Percentiles rank a stretch among this genome's conserved stretches.
Evolutionary conservation across 257 asterid species (phyloP).

Genomic region (Fraxinus pennsylvanica): DNA sequence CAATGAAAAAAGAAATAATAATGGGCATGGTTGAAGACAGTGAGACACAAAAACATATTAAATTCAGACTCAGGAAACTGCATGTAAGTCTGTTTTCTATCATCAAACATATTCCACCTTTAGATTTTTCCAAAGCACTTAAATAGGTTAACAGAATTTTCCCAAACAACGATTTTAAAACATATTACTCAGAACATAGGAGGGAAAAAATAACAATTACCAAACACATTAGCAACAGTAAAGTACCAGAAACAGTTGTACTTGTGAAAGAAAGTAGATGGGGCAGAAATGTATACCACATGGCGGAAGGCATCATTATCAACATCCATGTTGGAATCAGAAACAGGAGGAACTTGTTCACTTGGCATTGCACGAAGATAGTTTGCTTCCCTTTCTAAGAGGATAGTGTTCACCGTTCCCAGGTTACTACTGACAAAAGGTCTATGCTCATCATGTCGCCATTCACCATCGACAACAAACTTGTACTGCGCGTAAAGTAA

Average conservation of each 20-base stretch:
- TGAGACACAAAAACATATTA: neutral
- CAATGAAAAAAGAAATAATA: neutral
- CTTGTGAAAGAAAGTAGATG: slow-evolving; percentile 1
- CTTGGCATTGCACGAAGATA: slow-evolving; percentile 42
- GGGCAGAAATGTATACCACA: slow-evolving; percentile 46
- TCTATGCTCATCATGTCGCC: slow-evolving; percentile 87
- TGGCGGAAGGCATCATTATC: slow-evolving; percentile 81
- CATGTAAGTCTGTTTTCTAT: neutral
- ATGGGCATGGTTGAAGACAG: neutral
- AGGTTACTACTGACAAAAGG: slow-evolving; percentile 65
- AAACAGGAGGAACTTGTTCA: slow-evolving; percentile 58
- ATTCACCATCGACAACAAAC: slow-evolving; percentile 95
- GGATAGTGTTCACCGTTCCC: slow-evolving; percentile 80
- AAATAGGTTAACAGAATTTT: neutral
- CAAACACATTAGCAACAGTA: neutral
- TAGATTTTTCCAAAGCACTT: neutral
- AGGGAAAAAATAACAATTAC: slow-evolving; percentile 19
- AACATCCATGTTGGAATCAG: slow-evolving; percentile 84
- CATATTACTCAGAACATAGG: slow-evolving; percentile 1
- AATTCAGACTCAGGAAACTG: neutral
- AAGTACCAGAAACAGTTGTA: slow-evolving; percentile 22
- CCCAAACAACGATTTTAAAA: neutral
- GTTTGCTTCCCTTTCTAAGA: slow-evolving; percentile 64
- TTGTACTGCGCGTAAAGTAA: slow-evolving; percentile 63
- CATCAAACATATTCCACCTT: neutral